Evolutionary conservation across 106 monocot species (phyloP), one percentile per base, ranked within the genome.

Genomic region (Dendrobium officinale): DNA sequence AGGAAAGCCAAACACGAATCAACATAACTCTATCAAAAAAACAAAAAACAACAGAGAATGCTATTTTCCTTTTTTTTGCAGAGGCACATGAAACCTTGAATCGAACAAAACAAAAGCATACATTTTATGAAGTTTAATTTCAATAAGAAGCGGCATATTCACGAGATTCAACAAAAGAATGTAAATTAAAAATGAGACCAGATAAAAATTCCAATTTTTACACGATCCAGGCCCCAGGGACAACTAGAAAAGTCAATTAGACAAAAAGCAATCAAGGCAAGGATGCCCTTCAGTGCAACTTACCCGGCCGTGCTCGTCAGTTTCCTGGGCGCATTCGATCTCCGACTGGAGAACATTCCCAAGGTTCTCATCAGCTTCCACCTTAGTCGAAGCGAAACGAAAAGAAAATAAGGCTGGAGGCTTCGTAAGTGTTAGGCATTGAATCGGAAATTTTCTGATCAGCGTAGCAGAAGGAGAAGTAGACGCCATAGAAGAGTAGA

Each of bases 291-390:
- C 27, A 8, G 68, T 31, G 26, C 31, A 68, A 20, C 68, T 68
- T 68, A 68, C 68, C 68, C 31, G 26, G 31, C 31, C 68, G 31
- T 68, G 77, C 4, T 56, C 33, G 29, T 83, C 84, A 7, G 83
- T 66, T 64, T 87, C 40, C 27, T 67, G 20, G 11, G 66, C 81
- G 70, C 82, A 83, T 19, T 83, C 70, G 41, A 90, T 90, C 79
- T 90, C 90, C 43, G 85, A 82, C 22, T 83, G 78, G 48, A 90
- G 82, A 26, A 90, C 85, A n/a, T 77, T 79, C 67, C 43, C 77
- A 29, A 90, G 85, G 48, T 80, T 90, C 77, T 87, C 90, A 24
- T 90, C 87, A 7, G 85, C 84, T 9, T 59, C 75, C 13, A 54
- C 75, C 75, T 83, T 76, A 9, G 80, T 64, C 2, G 82, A 82